phyloP scores from a whole-genome alignment of 495 filamentous ascomycete species.

The Penicillium maclennaniae region DNA sequence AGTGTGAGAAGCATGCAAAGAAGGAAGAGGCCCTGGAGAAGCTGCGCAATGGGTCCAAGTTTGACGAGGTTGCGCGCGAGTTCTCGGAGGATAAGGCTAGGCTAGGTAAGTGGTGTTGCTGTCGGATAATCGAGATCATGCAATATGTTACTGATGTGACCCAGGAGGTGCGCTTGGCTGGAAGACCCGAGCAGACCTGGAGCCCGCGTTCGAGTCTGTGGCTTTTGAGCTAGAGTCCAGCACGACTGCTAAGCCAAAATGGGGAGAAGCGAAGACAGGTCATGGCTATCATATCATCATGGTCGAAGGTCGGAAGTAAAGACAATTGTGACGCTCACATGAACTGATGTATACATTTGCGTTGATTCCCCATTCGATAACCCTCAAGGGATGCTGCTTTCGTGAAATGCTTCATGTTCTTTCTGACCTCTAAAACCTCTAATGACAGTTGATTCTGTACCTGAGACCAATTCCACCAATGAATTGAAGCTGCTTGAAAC shows the following conservation, averaged over 20 bases:
- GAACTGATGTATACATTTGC: not conserved
- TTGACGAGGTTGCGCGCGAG: slow-evolving; percentile 82
- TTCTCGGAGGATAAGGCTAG: slow-evolving; percentile 88
- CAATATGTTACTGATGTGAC: not conserved
- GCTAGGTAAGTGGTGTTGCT: slow-evolving; percentile 51
- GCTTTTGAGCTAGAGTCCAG: slow-evolving; percentile 77
- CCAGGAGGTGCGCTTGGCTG: slow-evolving; percentile 77
- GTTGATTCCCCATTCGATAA: not conserved
- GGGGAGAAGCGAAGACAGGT: slow-evolving; percentile 74
- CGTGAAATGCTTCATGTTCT: not conserved
- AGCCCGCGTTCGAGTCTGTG: slow-evolving; percentile 73
- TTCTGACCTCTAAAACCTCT: not conserved
- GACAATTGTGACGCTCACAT: not conserved
- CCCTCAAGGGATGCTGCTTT: not conserved
- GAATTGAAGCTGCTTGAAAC: not conserved
- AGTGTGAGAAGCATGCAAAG: slow-evolving; percentile 86
- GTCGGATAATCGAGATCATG: not conserved
- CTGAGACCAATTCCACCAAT: slow-evolving; percentile 1
- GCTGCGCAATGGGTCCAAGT: slow-evolving; percentile 71
- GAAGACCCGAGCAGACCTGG: slow-evolving; percentile 71
- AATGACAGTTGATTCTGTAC: slow-evolving; percentile 6
- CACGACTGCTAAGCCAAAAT: slow-evolving; percentile 70
- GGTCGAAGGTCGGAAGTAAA: slow-evolving; percentile 69
- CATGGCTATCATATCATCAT: slow-evolving; percentile 95
- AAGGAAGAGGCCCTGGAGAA: slow-evolving; percentile 85